Conservation (phyloP, 1,284 basidiomycete species). For the Pseudozyma thailandica region DNA sequence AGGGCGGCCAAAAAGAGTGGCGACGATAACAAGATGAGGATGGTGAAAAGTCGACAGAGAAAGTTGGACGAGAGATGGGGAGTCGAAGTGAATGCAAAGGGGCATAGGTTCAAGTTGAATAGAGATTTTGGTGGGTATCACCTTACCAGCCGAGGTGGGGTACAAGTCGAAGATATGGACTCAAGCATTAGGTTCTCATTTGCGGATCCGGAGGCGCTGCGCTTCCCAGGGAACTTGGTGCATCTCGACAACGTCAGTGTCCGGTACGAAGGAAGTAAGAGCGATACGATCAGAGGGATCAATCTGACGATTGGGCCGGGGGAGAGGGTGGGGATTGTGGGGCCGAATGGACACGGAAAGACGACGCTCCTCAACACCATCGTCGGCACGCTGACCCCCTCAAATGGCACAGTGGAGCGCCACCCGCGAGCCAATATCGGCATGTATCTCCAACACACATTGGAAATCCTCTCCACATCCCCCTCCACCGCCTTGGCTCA, state of each 20-base stretch:
- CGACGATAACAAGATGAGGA: slow-evolving; percentile 75
- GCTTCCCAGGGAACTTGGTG: slow-evolving; percentile 73
- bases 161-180: slow-evolving; percentile 73
- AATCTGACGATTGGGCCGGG: slow-evolving; percentile 74
- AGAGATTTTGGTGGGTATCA: slow-evolving; percentile 72
- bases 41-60: slow-evolving; percentile 75
- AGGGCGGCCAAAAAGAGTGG: slow-evolving; percentile 74
- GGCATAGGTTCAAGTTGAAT: slow-evolving; percentile 76
- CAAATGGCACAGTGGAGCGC: slow-evolving; percentile 73
- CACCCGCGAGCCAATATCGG: slow-evolving; percentile 75
- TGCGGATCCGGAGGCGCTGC: slow-evolving; percentile 71
- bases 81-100: slow-evolving; percentile 71
- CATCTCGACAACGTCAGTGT: slow-evolving; percentile 72
- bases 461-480: slow-evolving; percentile 58
- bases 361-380: slow-evolving; percentile 70
- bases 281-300: slow-evolving; percentile 72
- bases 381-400: slow-evolving; percentile 72
- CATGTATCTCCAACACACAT: slow-evolving; percentile 69
- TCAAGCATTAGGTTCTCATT: slow-evolving; percentile 71
- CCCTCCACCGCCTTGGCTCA: slow-evolving; percentile 69
- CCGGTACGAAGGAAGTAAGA: slow-evolving; percentile 68
- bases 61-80: slow-evolving; percentile 76
- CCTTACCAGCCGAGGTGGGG: slow-evolving; percentile 70
- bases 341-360: slow-evolving; percentile 68
- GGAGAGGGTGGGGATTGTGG: slow-evolving; percentile 74